Base-by-base conservation (phyloP, 2,329 filamentous ascomycete species). In the Metarhizium humberi region DNA sequence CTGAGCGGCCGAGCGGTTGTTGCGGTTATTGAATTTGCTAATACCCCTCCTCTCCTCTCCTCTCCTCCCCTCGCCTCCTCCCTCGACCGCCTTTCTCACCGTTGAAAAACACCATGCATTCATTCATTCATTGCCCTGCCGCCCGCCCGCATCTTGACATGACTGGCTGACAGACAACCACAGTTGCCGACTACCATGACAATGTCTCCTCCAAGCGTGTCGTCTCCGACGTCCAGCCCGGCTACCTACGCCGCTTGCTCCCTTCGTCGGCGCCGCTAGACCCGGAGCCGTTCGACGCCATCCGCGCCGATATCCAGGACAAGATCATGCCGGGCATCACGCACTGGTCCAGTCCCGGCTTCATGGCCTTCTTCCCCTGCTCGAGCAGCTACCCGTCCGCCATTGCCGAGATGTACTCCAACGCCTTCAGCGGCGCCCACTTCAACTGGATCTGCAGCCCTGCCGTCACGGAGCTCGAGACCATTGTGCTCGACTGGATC, bases 391-490 rank as follows among this genome's bases (percentile, higher is more conserved):
- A 87, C 67, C 91, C 92, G 0, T 82, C 85, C 32, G 92, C 96
- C 69, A 79, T 97, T 11, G 92, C 90, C 20, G 92, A 97, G 73
- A 85, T 97, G 75, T 97, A 96, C 76, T 90, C 85, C 47, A 86
- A 89, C 5, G 87, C 90, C 6, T 92, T 96, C 72, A 94, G 85
- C 13, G 89, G 89, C 16, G 90, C 92, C 1, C 90, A 90, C 43
- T 97, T 97, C 78, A 97, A 97, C 73, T 97, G 92, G 92, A 85
- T 96, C 60, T 96, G 92, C 73, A 91, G 86, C 6, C 92, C 92
- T 0, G 91, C 88, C 6, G 86, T 94, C 18, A 97, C 92, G 0
- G 92, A 97, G 73, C 80, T 97, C 50, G 92, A 97, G 76, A 96
- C 92, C 0, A 80, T 96, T 29, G 87, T 96, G 47, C 79, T 96